Base-by-base conservation (phyloP, 202 grass and related monocot species). In the Panicum virgatum region DNA sequence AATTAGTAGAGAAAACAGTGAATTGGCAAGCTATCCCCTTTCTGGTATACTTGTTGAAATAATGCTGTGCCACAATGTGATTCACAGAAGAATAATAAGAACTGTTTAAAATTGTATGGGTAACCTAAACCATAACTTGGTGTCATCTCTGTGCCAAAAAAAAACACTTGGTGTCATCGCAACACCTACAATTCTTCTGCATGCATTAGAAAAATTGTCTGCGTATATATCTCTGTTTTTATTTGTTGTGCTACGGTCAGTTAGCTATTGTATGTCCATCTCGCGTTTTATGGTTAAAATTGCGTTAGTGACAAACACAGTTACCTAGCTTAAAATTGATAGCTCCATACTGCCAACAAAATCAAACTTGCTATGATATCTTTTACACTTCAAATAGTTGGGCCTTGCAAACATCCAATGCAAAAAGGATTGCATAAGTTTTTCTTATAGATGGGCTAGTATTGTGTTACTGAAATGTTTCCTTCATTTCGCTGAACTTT, bases 121-220 rank as follows among this genome's bases (percentile, higher is more conserved):
- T n/a, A n/a, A n/a, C n/a, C n/a, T n/a, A n/a, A n/a, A n/a, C n/a
- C n/a, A n/a, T n/a, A n/a, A n/a, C n/a, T n/a, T n/a, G n/a, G n/a
- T n/a, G n/a, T n/a, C n/a, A n/a, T n/a, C n/a, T n/a, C n/a, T n/a
- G n/a, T n/a, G n/a, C n/a, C n/a, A n/a, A n/a, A n/a, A n/a, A n/a
- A n/a, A n/a, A 15, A 46, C n/a, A n/a, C n/a, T n/a, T n/a, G n/a
- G n/a, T n/a, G n/a, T n/a, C n/a, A n/a, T n/a, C n/a, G n/a, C n/a
- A n/a, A n/a, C n/a, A n/a, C n/a, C n/a, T n/a, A n/a, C n/a, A n/a
- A 37, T 80, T 65, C 52, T 46, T 78, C 52, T 75, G 47, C 69
- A 29, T 27, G 2, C 5, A 67, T 9, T 44, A 44, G 43, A n/a
- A n/a, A 69, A n/a, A n/a, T n/a, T n/a, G n/a, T n/a, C n/a, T n/a